Evolutionary conservation across 2,329 filamentous ascomycete genomes (phyloP).

Genomic region (Fusarium sulawesiense): DNA sequence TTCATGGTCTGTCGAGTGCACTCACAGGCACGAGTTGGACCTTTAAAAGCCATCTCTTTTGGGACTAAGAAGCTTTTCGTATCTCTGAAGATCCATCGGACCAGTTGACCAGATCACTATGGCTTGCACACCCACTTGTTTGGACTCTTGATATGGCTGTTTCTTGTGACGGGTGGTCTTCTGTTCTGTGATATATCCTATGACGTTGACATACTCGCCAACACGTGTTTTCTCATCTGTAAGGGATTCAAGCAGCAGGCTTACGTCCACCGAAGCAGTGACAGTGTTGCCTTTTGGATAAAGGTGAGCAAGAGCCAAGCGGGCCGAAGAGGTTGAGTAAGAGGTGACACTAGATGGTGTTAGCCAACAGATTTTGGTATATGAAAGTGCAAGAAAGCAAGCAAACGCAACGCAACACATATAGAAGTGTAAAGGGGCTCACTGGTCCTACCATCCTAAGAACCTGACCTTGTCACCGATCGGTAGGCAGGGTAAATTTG

Average conservation of each 20-base stretch:
- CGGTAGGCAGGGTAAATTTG: constrained; percentile 63
- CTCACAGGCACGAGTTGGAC: not conserved
- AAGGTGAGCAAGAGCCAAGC: constrained; percentile 75
- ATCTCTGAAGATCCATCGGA: constrained; percentile 75
- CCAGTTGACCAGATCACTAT: constrained; percentile 82
- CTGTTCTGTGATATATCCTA: constrained; percentile 76
- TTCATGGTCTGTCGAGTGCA: not conserved
- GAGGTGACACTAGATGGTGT: constrained; percentile 58
- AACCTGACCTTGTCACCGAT: constrained; percentile 86
- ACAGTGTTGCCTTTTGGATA: constrained; percentile 63
- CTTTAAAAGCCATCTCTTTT: not conserved
- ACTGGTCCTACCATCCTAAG: constrained; percentile 80
- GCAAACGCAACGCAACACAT: not conserved
- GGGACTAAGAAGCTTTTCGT: constrained; percentile 68
- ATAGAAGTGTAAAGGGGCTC: constrained; percentile 1
- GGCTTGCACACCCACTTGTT: constrained; percentile 71
- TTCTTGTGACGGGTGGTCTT: constrained; percentile 17
- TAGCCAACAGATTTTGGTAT: constrained; percentile 43
- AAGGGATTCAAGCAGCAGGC: constrained; percentile 74
- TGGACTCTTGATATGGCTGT: constrained; percentile 19
- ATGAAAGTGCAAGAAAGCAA: constrained; percentile 18
- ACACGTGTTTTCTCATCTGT: constrained; percentile 71
- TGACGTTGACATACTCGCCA: constrained; percentile 90
- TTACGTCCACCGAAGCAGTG: constrained; percentile 74
- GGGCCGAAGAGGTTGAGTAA: constrained; percentile 66